phyloP scores from a whole-genome alignment of 176 grass and related monocot species.

The Carex littledalei region DNA sequence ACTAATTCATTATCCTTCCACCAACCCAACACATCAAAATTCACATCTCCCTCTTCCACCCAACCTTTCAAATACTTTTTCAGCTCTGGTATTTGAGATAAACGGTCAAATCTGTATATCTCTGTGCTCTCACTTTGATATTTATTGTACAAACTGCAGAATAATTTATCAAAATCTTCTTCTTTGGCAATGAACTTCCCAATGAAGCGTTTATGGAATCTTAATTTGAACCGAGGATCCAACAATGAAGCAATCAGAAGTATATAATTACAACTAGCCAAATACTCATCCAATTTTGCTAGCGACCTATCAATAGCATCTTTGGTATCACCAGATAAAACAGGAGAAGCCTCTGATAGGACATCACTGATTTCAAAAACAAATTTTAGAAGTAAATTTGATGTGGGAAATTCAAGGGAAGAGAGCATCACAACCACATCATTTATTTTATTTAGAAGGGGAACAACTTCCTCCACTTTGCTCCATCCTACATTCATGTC shows the following conservation, averaged over 20 bases:
- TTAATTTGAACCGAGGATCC: constrained; percentile 2
- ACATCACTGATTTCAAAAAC: too few species aligned
- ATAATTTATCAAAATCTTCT: neutral
- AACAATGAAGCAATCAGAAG: neutral
- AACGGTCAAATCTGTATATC: neutral
- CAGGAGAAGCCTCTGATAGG: neutral
- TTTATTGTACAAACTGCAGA: neutral
- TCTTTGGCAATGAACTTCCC: neutral
- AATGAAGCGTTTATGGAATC: neutral
- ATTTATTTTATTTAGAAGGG: neutral
- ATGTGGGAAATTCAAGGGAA: too few species aligned
- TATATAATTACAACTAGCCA: neutral
- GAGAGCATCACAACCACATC: neutral
- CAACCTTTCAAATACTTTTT: neutral
- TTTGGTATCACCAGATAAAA: too few species aligned
- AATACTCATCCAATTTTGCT: neutral
- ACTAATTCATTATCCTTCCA: neutral
- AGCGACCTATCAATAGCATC: neutral
- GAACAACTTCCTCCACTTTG: neutral
- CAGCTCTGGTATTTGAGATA: neutral
- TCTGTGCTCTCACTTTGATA: neutral
- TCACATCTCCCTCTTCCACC: neutral
- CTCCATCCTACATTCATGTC: neutral
- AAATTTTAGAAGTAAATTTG: too few species aligned
- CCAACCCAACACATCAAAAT: constrained; percentile 15